Base-by-base conservation (phyloP, 257 asterid species). In the Plantago elongata region DNA sequence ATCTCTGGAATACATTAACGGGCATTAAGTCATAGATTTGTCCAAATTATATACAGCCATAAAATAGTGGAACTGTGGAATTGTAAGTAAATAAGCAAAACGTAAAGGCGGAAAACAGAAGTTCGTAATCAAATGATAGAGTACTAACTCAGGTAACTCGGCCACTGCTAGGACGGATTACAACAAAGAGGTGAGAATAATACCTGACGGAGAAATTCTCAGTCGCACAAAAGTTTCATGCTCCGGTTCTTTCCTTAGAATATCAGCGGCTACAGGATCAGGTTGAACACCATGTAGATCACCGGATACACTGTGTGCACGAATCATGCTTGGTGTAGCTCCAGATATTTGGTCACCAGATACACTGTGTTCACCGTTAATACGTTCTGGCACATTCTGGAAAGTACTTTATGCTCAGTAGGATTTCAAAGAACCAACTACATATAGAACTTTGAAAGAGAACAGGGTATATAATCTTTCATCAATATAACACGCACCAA, bases 171-270 rank as follows among this genome's bases (percentile, higher is more conserved):
- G 72, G 57, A 50, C 14, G 68, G 57, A 45, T 62, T 59, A 59
- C 57, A 64, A 44, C 46, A 62, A 61, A 59, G 44, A 52, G 63
- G 45, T 59, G 61, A 73, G 61, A 60, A 51, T 52, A 71, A 63
- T 89, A 92, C 99, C 99, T 9, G 66, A 45, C 9, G 99, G 99
- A 37, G 95, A 82, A 58, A 89, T 92, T 76, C 50, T 83, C 76
- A 85, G 67, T 59, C 78, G 84, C 55, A 85, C 88, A 77, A 85
- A 85, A 60, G 86, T 77, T 72, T 85, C 95, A 11, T 85, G 95
- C 72, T 85, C 95, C 29, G 95, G 95, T 68, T 83, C 90, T 83
- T 85, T 85, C 78, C 95, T 78, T 42, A 85, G 81, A 66, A 85
- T 83, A 75, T 85, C 88, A 70, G 95, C 90, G 71, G 95, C 88